phyloP scores from a whole-genome alignment of 305 asterid genomes.

The Striga hermonthica region DNA sequence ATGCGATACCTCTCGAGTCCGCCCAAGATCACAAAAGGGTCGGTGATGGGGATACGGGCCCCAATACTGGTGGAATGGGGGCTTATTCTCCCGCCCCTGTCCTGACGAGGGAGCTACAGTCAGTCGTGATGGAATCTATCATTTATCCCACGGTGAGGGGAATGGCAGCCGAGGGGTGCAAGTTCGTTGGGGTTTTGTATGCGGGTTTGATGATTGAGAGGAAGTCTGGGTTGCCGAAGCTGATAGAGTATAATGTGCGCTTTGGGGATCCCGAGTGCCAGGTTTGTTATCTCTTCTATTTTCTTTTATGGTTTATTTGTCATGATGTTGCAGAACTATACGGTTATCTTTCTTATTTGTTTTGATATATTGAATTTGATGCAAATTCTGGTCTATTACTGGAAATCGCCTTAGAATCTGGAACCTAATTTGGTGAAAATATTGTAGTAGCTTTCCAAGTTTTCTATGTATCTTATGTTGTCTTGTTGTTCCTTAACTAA shows the following conservation, averaged over 20 bases:
- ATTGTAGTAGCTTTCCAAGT: too few relatives aligned
- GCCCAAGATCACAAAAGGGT: conserved; percentile 99
- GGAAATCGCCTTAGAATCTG: too few relatives aligned
- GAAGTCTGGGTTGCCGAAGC: conserved; percentile 77
- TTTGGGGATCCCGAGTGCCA: conserved; percentile 99
- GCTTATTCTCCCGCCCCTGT: conserved; percentile 99
- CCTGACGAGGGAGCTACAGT: conserved; percentile 74
- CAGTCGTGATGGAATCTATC: conserved; percentile 76
- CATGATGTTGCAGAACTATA: too few relatives aligned
- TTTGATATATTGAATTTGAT: too few relatives aligned
- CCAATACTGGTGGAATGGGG: conserved; percentile 99
- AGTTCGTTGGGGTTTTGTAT: conserved; percentile 88
- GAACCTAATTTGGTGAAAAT: too few relatives aligned
- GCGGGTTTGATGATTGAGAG: conserved; percentile 98
- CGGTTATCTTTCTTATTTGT: too few relatives aligned
- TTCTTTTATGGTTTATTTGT: too few relatives aligned
- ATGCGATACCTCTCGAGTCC: conserved; percentile 87
- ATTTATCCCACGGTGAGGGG: conserved; percentile 92
- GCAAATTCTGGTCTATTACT: too few relatives aligned
- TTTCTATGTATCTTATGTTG: too few relatives aligned
- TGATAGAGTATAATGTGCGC: conserved; percentile 93
- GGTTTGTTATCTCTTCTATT: conserved; percentile 47
- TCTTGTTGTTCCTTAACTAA: too few relatives aligned
- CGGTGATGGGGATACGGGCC: conserved; percentile 90
- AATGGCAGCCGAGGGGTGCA: conserved; percentile 91